Evolutionary conservation across 2,329 filamentous ascomycete species (phyloP).

Genomic region (Plenodomus tracheiphilus): DNA sequence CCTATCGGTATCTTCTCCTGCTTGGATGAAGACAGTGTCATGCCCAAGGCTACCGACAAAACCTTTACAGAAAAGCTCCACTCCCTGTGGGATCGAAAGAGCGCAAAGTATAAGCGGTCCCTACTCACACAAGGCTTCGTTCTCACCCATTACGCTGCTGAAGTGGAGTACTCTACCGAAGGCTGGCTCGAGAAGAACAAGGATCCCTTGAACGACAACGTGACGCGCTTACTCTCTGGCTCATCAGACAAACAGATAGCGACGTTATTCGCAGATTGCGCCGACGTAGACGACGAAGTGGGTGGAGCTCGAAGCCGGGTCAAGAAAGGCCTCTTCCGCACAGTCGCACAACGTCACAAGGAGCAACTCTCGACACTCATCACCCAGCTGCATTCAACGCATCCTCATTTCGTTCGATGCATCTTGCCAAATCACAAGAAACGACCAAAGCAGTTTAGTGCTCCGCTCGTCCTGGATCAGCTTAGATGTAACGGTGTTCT

Average conservation of each 20-base stretch:
- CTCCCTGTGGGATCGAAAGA: constrained; percentile 94
- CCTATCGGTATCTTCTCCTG: constrained; percentile 99
- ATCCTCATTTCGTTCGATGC: constrained; percentile 97
- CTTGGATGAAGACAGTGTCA: constrained; percentile 95
- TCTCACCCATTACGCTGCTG: constrained; percentile 94
- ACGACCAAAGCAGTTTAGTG: constrained; percentile 87
- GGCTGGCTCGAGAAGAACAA: constrained; percentile 99
- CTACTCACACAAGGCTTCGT: constrained; percentile 90
- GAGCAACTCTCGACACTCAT: constrained; percentile 97
- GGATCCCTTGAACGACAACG: constrained; percentile 94
- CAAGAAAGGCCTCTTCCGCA: constrained; percentile 96
- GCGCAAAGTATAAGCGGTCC: constrained; percentile 86
- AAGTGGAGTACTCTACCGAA: constrained; percentile 94
- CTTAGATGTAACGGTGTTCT: constrained; percentile 98
- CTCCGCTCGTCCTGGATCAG: constrained; percentile 91
- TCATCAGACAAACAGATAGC: constrained; percentile 85
- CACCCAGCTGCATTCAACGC: constrained; percentile 90
- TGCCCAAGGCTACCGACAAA: constrained; percentile 97
- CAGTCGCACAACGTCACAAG: constrained; percentile 94
- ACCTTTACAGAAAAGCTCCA: constrained; percentile 98
- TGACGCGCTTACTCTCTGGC: constrained; percentile 81
- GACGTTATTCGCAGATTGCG: constrained; percentile 83
- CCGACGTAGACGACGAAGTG: constrained; percentile 74
- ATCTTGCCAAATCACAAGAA: constrained; percentile 99
- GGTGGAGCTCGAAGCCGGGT: constrained; percentile 75